A percentile compares a stretch with the other conserved stretches of the same genome.
phyloP scores from a whole-genome alignment of 148 eudicot genomes.

The Spergularia marina region DNA sequence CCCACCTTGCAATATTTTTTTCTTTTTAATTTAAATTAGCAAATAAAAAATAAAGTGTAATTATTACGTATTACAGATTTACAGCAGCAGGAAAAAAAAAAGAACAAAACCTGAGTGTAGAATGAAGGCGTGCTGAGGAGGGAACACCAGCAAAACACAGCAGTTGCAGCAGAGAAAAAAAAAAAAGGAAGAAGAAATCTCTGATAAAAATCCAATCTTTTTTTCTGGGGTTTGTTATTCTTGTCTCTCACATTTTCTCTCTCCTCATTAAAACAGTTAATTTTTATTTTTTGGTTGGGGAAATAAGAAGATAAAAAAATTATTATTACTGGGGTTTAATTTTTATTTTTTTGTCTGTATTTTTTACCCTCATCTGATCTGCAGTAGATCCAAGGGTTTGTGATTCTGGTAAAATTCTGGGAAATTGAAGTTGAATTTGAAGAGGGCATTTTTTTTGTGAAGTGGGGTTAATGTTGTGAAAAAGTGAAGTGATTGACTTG shows the following conservation, averaged over 20 bases:
- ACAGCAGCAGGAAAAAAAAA: conserved; percentile 4
- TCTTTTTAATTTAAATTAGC: not conserved
- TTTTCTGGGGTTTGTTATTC: conserved; percentile 14
- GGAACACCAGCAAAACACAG: conserved; percentile 22
- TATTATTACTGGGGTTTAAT: not conserved
- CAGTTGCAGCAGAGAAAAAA: too few species aligned
- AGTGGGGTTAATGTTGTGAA: conserved; percentile 20
- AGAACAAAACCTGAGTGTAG: conserved; percentile 31
- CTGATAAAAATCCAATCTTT: conserved; percentile 1
- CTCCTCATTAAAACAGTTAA: conserved; percentile 2
- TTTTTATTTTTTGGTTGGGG: not conserved
- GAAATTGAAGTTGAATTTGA: conserved; percentile 4
- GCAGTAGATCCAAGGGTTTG: conserved; percentile 35
- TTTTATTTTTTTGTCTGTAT: not conserved
- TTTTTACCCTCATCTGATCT: conserved; percentile 26
- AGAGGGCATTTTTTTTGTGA: conserved; percentile 24
- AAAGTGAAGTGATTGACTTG: conserved; percentile 24
- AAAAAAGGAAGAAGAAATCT: not conserved
- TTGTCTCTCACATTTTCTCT: conserved; percentile 24
- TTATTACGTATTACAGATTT: not conserved
- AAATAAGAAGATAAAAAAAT: not conserved
- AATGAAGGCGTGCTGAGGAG: conserved; percentile 45
- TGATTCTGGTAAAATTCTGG: conserved; percentile 10
- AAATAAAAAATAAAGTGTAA: conserved; percentile 3
- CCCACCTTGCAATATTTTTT: conserved; percentile 17